Percentiles rank a stretch among this genome's conserved stretches.
phyloP scores from a whole-genome alignment of 208 protist genomes.

The Trypanosomatidae sp. region DNA sequence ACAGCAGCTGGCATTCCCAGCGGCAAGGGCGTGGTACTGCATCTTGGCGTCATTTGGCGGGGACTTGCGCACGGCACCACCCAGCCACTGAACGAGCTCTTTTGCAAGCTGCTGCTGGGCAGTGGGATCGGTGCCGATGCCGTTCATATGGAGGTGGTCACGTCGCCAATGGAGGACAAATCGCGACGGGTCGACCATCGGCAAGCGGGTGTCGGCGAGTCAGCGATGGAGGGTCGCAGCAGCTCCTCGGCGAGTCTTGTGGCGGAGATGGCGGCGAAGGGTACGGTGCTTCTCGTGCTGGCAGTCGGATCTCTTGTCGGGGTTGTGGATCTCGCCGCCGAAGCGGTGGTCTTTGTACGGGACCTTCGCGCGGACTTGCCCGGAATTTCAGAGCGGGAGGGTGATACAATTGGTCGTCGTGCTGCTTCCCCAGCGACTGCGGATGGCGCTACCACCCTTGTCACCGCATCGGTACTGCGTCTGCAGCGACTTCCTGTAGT shows the following conservation, averaged over 20 bases:
- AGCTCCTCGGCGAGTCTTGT: background rate
- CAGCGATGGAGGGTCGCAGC: background rate
- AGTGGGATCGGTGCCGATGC: constrained; percentile 4
- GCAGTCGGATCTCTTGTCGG: constrained; percentile 15
- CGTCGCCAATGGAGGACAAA: no score
- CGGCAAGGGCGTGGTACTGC: background rate
- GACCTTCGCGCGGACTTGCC: constrained; percentile 5
- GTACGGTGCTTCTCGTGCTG: constrained; percentile 14
- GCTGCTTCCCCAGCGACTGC: background rate
- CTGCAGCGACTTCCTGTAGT: constrained; percentile 11
- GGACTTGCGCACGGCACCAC: background rate
- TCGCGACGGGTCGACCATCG: no score
- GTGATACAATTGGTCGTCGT: background rate
- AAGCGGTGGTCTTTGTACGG: constrained; percentile 13
- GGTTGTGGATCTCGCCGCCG: constrained; percentile 8
- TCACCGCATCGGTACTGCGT: background rate
- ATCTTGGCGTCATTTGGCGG: background rate
- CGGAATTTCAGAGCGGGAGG: background rate
- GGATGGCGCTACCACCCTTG: background rate
- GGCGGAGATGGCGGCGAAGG: background rate
- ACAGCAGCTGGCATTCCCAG: no score
- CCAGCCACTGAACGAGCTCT: background rate
- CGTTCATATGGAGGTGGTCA: constrained; percentile 19
- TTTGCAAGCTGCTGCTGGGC: constrained; percentile 11
- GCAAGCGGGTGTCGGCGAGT: background rate